Evolutionary conservation across 768 basidiomycete species (phyloP).

Genomic region (Krasilnikovozyma curviuscula): DNA sequence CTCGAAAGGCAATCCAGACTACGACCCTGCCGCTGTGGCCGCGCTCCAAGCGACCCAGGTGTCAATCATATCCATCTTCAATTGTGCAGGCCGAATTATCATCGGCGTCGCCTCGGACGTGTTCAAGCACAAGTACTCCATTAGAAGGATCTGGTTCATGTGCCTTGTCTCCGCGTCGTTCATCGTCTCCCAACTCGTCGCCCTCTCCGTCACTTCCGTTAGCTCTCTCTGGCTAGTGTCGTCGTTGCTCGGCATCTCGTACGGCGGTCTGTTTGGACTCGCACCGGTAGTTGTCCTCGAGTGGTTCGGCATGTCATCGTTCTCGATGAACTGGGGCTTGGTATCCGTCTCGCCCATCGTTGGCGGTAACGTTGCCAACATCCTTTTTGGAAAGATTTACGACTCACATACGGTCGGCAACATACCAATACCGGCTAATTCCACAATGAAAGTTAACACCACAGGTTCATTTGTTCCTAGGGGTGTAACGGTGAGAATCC

Average conservation of each 20-base stretch:
- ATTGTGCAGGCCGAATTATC: constrained; percentile 55
- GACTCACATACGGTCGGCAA: constrained; percentile 40
- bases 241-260: constrained; percentile 41
- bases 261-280: constrained; percentile 55
- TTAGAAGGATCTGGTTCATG: constrained; percentile 23
- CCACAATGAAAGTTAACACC: not conserved
- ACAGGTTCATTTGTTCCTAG: not conserved
- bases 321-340: not conserved
- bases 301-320: constrained; percentile 72
- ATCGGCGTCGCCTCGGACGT: constrained; percentile 33
- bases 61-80: constrained; percentile 59
- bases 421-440: not conserved
- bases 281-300: constrained; percentile 61
- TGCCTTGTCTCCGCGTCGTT: constrained; percentile 46
- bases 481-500: not conserved
- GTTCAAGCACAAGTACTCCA: constrained; percentile 18
- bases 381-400: constrained; percentile 40
- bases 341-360: not conserved
- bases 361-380: not conserved
- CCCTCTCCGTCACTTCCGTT: constrained; percentile 39
- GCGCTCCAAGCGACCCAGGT: constrained; percentile 72
- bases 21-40: constrained; percentile 47
- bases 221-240: constrained; percentile 46
- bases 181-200: constrained; percentile 49
- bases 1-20: constrained; percentile 39